These are phyloP conservation scores for Pyricularia pennisetigena DNA, from an alignment of 2,329 filamentous ascomycete species.

Conservation along the genomic window DNA sequence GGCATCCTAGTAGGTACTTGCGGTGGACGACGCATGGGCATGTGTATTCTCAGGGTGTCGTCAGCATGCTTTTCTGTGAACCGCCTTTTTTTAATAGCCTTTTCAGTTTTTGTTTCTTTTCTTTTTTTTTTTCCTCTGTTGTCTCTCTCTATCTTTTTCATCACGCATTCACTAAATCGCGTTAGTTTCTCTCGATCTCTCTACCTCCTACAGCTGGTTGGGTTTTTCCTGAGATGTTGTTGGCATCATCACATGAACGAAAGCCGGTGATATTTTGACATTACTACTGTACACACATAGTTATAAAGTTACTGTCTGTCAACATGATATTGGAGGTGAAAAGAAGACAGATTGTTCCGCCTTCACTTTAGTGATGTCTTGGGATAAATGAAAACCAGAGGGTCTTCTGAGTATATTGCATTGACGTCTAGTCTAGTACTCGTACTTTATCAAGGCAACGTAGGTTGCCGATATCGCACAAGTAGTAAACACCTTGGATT, in stretches of 20 bases:
- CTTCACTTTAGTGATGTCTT: not conserved
- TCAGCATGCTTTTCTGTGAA: not conserved
- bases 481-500: not conserved
- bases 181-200: not conserved
- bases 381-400: not conserved
- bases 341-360: not conserved
- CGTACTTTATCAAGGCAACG: not conserved
- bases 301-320: not conserved
- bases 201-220: not conserved
- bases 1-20: not conserved
- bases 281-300: not conserved
- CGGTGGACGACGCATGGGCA: not conserved
- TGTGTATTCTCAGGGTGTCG: conserved; percentile 2
- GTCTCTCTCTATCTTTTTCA: not conserved
- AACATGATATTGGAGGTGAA: not conserved
- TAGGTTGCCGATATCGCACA: not conserved
- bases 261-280: not conserved
- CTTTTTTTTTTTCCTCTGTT: not conserved
- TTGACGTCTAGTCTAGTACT: too few relatives aligned
- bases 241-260: not conserved
- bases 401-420: not conserved
- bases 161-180: conserved; percentile 1
- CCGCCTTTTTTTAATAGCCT: conserved; percentile 5
- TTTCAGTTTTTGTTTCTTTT: not conserved
- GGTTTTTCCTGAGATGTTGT: not conserved